Evolutionary conservation across 108 stramenopile genomes (phyloP).

Genomic region (Hondaea fermentalgiana): DNA sequence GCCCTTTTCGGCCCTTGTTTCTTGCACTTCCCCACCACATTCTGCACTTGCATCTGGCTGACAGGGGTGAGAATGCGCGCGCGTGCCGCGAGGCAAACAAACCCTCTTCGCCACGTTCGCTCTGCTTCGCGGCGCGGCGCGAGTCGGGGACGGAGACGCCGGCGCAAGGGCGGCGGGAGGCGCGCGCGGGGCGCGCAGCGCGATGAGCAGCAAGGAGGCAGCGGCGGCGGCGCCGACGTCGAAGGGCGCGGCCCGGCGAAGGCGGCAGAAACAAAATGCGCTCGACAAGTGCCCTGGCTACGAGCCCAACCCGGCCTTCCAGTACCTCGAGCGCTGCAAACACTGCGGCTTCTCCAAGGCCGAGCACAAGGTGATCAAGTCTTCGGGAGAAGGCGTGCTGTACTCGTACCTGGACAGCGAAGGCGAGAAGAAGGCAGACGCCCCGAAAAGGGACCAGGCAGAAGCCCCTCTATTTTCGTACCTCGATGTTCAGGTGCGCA

Average conservation of each 20-base stretch:
- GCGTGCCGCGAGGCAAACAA: too few relatives aligned
- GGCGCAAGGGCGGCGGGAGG: too few relatives aligned
- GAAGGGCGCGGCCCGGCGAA: not conserved
- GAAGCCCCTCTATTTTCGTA: not conserved
- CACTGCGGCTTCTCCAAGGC: slow-evolving; percentile 5
- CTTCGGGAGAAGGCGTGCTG: not conserved
- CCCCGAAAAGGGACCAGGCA: not conserved
- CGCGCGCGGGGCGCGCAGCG: too few relatives aligned
- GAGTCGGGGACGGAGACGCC: too few relatives aligned
- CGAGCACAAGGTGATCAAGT: not conserved
- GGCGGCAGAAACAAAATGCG: not conserved
- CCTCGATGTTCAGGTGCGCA: not conserved
- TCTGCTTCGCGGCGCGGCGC: too few relatives aligned
- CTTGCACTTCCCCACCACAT: too few relatives aligned
- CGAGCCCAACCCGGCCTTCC: slow-evolving; percentile 6
- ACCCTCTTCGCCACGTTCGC: too few relatives aligned
- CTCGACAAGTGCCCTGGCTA: slow-evolving; percentile 14
- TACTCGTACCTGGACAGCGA: not conserved
- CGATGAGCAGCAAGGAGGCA: not conserved
- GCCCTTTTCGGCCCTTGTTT: too few relatives aligned
- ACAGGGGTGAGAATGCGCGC: too few relatives aligned
- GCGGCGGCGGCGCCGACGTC: not conserved
- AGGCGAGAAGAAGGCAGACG: not conserved
- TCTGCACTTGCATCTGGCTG: too few relatives aligned
- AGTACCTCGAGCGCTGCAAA: not conserved